phyloP scores from a whole-genome alignment of 2,329 filamentous ascomycete genomes.

The Sphaerulina vaccinii region DNA sequence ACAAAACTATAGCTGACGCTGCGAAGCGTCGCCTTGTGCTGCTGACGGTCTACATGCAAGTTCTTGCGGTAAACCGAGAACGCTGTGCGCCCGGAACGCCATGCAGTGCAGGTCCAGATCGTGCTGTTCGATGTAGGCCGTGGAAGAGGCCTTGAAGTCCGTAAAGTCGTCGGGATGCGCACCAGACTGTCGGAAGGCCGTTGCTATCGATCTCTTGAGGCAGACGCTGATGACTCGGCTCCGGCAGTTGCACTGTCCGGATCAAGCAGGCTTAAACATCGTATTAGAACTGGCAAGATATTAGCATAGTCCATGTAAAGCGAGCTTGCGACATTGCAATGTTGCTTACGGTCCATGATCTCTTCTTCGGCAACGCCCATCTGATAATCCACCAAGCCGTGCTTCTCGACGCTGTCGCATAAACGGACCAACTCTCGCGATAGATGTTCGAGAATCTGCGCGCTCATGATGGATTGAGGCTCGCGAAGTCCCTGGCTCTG shows the following conservation, averaged over 20 bases:
- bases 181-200: not conserved
- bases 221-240: constrained; percentile 21
- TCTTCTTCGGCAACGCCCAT: constrained; percentile 95
- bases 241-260: constrained; percentile 22
- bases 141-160: not conserved
- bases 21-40: not conserved
- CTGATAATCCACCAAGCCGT: constrained; percentile 95
- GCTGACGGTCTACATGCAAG: not conserved
- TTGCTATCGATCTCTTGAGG: constrained; percentile 22
- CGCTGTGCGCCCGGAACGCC: not conserved
- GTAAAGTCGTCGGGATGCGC: not conserved
- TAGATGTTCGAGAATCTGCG: constrained; percentile 71
- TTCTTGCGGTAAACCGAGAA: not conserved
- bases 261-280: constrained; percentile 26
- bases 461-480: constrained; percentile 64
- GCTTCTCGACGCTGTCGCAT: constrained; percentile 82
- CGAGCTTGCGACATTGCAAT: not conserved
- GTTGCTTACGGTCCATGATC: constrained; percentile 73
- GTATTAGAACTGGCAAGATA: constrained; percentile 22
- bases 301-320: constrained; percentile 12
- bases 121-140: not conserved
- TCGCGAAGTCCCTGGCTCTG: constrained; percentile 55
- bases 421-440: constrained; percentile 77
- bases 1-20: constrained; percentile 9
- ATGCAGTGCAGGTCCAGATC: not conserved